Conservation (phyloP, 1,284 basidiomycete genomes). For the Cutaneotrichosporon sp. region DNA sequence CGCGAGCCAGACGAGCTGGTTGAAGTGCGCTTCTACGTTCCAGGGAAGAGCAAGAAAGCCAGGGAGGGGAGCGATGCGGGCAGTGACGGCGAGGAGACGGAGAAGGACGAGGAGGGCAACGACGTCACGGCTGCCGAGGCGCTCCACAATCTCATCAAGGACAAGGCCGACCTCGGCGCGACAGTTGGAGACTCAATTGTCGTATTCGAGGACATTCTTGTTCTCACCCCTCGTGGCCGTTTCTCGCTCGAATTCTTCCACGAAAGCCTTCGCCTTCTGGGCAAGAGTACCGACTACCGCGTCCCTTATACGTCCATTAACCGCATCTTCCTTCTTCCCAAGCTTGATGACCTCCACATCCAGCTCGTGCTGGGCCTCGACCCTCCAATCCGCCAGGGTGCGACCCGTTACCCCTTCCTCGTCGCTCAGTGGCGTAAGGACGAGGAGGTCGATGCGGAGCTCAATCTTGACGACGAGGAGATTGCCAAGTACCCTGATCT, state of each 20-base stretch:
- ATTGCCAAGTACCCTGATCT: slow-evolving; percentile 52
- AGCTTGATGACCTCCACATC: slow-evolving; percentile 89
- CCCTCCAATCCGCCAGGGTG: slow-evolving; percentile 94
- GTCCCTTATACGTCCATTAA: slow-evolving; percentile 88
- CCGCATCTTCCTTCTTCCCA: slow-evolving; percentile 86
- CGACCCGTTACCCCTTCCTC: slow-evolving; percentile 94
- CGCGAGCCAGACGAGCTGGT: slow-evolving; percentile 74
- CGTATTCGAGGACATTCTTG: slow-evolving; percentile 94
- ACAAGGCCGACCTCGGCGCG: slow-evolving; percentile 91
- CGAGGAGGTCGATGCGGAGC: slow-evolving; percentile 92
- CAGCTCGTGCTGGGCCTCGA: slow-evolving; percentile 88
- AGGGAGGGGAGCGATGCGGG: slow-evolving; percentile 66
- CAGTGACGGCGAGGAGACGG: slow-evolving; percentile 55
- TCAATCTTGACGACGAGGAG: slow-evolving; percentile 76
- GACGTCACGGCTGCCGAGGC: slow-evolving; percentile 82
- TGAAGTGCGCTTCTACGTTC: slow-evolving; percentile 95
- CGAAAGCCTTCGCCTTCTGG: slow-evolving; percentile 86
- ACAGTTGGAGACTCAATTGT: slow-evolving; percentile 88
- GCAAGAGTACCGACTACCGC: slow-evolving; percentile 99
- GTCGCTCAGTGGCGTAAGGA: slow-evolving; percentile 97
- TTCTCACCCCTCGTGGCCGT: slow-evolving; percentile 89
- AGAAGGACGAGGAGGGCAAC: slow-evolving; percentile 52
- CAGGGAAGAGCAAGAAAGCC: slow-evolving; percentile 56
- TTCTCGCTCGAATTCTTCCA: slow-evolving; percentile 98
- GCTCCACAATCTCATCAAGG: slow-evolving; percentile 94